A percentile compares a stretch with the other conserved stretches of the same genome.
These are phyloP conservation scores for Monilinia fructigena DNA, from an alignment of 2,329 filamentous ascomycete genomes.

Conservation along the genomic window DNA sequence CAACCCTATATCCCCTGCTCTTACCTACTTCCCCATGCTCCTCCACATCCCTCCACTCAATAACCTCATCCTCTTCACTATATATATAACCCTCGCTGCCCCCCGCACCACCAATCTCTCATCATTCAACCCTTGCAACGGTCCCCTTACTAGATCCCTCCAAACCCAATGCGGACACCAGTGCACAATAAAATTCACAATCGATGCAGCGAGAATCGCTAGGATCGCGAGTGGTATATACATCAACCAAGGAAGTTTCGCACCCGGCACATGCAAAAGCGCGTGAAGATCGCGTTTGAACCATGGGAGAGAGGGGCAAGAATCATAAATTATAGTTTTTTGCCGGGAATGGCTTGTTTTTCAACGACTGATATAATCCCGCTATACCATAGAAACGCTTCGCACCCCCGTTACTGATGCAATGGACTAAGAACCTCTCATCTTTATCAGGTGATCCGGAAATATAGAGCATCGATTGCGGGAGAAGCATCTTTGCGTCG, in stretches of 20 bases:
- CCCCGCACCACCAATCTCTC: constrained; percentile 25
- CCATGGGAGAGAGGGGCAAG: constrained; percentile 33
- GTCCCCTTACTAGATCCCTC: constrained; percentile 34
- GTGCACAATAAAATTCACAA: constrained; percentile 31
- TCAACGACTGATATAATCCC: constrained; percentile 24
- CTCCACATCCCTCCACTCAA: constrained; percentile 26
- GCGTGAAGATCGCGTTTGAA: constrained; percentile 35
- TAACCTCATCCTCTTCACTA: constrained; percentile 32
- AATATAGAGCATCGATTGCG: constrained; percentile 30
- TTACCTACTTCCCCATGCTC: constrained; percentile 23
- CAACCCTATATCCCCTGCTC: constrained; percentile 30
- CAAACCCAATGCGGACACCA: constrained; percentile 34
- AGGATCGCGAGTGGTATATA: constrained; percentile 28
- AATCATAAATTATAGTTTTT: constrained; percentile 31
- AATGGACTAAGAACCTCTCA: constrained; percentile 49
- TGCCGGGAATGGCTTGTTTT: constrained; percentile 27
- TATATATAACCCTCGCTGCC: constrained; percentile 34
- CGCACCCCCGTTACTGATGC: constrained; percentile 59
- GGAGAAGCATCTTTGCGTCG: constrained; percentile 40
- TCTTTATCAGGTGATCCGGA: constrained; percentile 26
- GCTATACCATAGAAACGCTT: constrained; percentile 36
- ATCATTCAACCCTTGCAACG: constrained; percentile 29
- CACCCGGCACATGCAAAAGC: constrained; percentile 24
- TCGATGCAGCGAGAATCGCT: constrained; percentile 20
- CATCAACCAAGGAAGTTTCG: constrained; percentile 25